These are phyloP conservation scores for Neurospora hispaniola DNA, from an alignment of 495 filamentous ascomycete species.

Conservation along the genomic window DNA sequence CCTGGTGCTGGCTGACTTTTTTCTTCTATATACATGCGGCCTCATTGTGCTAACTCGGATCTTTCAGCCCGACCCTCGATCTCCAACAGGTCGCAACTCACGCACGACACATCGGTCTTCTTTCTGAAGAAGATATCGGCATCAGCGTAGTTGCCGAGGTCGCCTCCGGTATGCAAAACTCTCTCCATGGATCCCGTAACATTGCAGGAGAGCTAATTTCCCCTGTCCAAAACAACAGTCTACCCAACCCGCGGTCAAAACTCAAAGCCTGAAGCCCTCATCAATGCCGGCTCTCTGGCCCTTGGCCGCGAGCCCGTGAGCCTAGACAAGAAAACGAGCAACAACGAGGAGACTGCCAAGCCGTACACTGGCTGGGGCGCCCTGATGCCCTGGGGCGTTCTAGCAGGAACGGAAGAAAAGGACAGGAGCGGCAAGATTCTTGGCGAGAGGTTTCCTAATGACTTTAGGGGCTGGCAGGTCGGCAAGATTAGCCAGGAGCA, in stretches of 20 bases:
- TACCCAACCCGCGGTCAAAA: slow-evolving; percentile 48
- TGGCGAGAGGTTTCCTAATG: slow-evolving; percentile 23
- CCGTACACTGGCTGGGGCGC: slow-evolving; percentile 65
- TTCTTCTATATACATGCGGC: slow-evolving; percentile 57
- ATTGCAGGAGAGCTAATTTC: not conserved
- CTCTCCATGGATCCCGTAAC: not conserved
- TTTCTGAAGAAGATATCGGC: slow-evolving; percentile 48
- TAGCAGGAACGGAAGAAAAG: slow-evolving; percentile 12
- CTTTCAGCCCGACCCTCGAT: slow-evolving; percentile 51
- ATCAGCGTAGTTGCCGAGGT: slow-evolving; percentile 65
- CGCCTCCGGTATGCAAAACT: slow-evolving; percentile 11
- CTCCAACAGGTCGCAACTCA: slow-evolving; percentile 74
- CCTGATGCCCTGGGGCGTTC: slow-evolving; percentile 47
- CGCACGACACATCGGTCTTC: slow-evolving; percentile 29
- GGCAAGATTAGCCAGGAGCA: slow-evolving; percentile 56
- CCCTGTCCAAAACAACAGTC: slow-evolving; percentile 29
- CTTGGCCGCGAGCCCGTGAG: slow-evolving; percentile 54
- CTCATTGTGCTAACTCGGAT: slow-evolving; percentile 23
- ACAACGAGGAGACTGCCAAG: slow-evolving; percentile 29
- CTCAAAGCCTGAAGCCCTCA: slow-evolving; percentile 51
- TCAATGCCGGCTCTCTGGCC: slow-evolving; percentile 61
- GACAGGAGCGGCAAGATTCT: not conserved
- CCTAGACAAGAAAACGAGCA: slow-evolving; percentile 32
- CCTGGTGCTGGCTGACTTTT: slow-evolving; percentile 20
- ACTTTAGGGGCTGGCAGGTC: slow-evolving; percentile 48